A percentile compares a stretch with the other conserved stretches of the same genome.
Evolutionary conservation across 768 basidiomycete genomes (phyloP).

Genomic region (Phylloporus sp.): DNA sequence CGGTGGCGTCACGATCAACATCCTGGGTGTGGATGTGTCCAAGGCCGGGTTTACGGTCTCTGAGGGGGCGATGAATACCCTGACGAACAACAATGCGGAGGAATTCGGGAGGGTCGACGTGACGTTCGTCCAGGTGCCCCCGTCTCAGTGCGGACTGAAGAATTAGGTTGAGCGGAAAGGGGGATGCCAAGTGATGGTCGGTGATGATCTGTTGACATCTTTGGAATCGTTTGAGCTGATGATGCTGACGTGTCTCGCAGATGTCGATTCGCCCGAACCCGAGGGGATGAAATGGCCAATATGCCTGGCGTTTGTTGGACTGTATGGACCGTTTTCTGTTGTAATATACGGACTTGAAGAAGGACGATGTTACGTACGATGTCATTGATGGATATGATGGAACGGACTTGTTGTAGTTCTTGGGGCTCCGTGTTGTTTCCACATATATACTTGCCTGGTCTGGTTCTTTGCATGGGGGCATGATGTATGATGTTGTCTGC

Average conservation of each 20-base stretch:
- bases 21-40: constrained; percentile 55
- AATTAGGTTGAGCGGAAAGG: neutral
- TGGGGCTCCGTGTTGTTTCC: too few relatives aligned
- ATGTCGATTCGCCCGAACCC: neutral
- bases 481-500: neutral
- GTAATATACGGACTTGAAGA: neutral
- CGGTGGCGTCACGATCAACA: constrained; percentile 36
- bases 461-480: neutral
- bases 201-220: neutral
- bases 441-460: neutral
- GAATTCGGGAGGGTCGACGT: constrained; percentile 20
- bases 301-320: constrained; percentile 3
- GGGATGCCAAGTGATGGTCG: neutral
- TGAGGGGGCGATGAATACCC: constrained; percentile 22
- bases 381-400: neutral
- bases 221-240: neutral
- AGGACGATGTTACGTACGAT: neutral
- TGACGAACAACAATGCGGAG: constrained; percentile 16
- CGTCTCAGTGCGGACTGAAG: constrained; percentile 1
- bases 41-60: constrained; percentile 37
- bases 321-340: neutral
- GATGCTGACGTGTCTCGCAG: constrained; percentile 3
- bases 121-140: neutral
- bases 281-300: neutral
- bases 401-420: neutral